Evolutionary conservation across 192 early-diverging fungal genomes (phyloP), one percentile per base, ranked within the genome.

Genomic region (Podila verticillata): DNA sequence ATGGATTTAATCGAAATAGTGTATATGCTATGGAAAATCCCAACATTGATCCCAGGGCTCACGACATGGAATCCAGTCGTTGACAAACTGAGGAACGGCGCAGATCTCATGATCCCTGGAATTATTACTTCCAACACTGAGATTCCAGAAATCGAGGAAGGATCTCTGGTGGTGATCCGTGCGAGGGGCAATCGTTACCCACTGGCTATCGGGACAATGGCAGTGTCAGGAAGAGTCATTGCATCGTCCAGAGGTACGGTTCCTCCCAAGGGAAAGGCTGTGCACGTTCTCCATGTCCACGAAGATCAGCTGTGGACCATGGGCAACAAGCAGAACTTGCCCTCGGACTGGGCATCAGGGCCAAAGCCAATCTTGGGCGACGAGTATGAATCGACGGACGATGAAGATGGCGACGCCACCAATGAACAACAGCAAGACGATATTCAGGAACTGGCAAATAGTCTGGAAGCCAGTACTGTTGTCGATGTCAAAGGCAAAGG

Each of bases 21-120:
- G 6, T 95, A 96, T 66, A 92, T 88, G 20, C 83, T 93, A 48
- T 95, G 95, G 95, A 80, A 74, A 68, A 88, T 91, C 70, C 93
- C 94, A 0, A 60, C 35, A 20, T 77, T 93, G 67, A 73, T 94
- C 28, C 91, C 93, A 22, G 85, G 84, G 17, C 54, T 96, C 13
- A 88, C 85, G 51, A 95, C 94, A 8, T 89, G 88, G 79, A 80
- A 83, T n/a, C 77, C 84, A 15, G 95, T 95, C 1, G 72, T 96
- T 47, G 77, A 89, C 10, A 91, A 93, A 65, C 82, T 95, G 29
- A 86, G 89, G n/a, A 87, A 91, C 59, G 94, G 96, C 2, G 96
- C 96, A 7, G 92, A 94, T 79, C 71, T 94, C 22, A 94, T 94
- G 93, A 89, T 92, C 56, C 93, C 93, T 9, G 93, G 93, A 29